phyloP scores from a whole-genome alignment of 1,284 basidiomycete species.

The Fereydounia khargensis region DNA sequence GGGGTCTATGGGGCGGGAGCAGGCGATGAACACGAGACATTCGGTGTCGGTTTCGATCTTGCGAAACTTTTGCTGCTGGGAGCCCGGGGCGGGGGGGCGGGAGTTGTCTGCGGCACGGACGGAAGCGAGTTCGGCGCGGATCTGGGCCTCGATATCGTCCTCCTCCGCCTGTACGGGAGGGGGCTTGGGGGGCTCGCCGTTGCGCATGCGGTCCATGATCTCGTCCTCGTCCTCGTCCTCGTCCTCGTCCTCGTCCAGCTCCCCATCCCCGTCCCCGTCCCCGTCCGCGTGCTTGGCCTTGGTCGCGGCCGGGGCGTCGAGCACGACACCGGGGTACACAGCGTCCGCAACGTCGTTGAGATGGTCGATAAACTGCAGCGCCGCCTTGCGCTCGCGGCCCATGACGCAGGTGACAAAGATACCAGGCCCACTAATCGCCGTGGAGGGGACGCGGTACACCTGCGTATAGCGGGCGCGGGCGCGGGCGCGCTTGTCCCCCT shows the following conservation, averaged over 20 bases:
- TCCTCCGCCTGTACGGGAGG: not conserved
- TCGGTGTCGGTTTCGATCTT: constrained; percentile 38
- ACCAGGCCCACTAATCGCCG: constrained; percentile 33
- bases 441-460: constrained; percentile 16
- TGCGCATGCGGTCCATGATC: constrained; percentile 36
- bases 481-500: constrained; percentile 3
- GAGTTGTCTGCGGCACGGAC: too few relatives aligned
- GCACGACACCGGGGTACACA: constrained; percentile 33
- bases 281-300: not conserved
- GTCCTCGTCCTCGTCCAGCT: not conserved
- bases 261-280: not conserved
- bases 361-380: constrained; percentile 42
- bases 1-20: constrained; percentile 20
- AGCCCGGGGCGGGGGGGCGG: too few relatives aligned
- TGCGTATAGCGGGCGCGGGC: constrained; percentile 10
- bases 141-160: constrained; percentile 48
- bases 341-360: constrained; percentile 42
- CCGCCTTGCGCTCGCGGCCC: constrained; percentile 48
- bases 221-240: constrained; percentile 13
- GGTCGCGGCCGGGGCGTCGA: constrained; percentile 1
- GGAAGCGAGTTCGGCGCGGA: constrained; percentile 38
- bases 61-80: too few relatives aligned
- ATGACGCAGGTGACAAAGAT: constrained; percentile 47
- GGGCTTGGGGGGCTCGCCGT: constrained; percentile 11
- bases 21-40: constrained; percentile 33